These are phyloP conservation scores for Incumbomyces delicatus DNA, from an alignment of 2,329 filamentous ascomycete species.

Conservation along the genomic window DNA sequence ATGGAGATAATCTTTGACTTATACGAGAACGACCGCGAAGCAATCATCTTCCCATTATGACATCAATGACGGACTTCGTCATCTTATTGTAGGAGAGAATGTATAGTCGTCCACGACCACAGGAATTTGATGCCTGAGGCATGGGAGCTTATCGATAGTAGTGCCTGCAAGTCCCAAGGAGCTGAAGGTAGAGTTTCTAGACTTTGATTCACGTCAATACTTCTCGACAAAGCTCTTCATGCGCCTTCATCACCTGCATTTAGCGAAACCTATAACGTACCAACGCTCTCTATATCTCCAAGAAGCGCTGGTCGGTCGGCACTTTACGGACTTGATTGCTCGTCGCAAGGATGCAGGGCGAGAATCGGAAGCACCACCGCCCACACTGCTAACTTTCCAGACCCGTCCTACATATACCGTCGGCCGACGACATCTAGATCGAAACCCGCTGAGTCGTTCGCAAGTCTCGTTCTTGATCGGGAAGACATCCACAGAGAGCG, in stretches of 20 bases:
- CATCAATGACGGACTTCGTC: too few relatives aligned
- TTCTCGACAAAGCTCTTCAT: slow-evolving; percentile 24
- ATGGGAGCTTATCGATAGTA: not conserved
- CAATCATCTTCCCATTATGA: too few relatives aligned
- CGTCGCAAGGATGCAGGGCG: slow-evolving; percentile 13
- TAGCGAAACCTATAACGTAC: slow-evolving; percentile 47
- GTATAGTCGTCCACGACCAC: too few relatives aligned
- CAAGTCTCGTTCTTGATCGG: slow-evolving; percentile 31
- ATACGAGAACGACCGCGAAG: too few relatives aligned
- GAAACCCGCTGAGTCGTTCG: slow-evolving; percentile 23
- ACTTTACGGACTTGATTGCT: slow-evolving; percentile 15
- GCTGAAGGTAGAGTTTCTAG: too few relatives aligned
- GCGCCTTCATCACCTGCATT: slow-evolving; percentile 52
- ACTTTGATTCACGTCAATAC: too few relatives aligned
- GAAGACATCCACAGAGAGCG: slow-evolving; percentile 17
- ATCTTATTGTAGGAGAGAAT: too few relatives aligned
- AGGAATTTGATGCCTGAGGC: not conserved
- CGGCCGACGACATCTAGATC: slow-evolving; percentile 62
- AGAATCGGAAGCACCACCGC: slow-evolving; percentile 44
- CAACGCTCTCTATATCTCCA: slow-evolving; percentile 46
- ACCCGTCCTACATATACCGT: slow-evolving; percentile 79
- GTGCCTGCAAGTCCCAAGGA: too few relatives aligned
- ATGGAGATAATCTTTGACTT: too few relatives aligned
- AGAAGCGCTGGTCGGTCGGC: slow-evolving; percentile 33
- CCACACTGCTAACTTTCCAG: slow-evolving; percentile 72